These are phyloP conservation scores for Pichia paraexigua DNA, from an alignment of 805 yeast species.

Conservation along the genomic window DNA sequence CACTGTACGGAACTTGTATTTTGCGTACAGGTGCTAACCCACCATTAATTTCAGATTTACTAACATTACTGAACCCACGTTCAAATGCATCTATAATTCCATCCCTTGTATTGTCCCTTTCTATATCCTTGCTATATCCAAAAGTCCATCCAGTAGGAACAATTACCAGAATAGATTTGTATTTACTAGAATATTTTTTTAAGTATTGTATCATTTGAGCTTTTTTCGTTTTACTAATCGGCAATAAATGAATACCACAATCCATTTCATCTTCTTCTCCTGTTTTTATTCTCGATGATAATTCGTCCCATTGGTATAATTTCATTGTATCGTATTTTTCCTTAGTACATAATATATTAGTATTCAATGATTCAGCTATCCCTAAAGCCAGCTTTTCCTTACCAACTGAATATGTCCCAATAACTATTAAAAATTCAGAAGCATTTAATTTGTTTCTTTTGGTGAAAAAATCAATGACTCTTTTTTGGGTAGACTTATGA, in stretches of 20 bases:
- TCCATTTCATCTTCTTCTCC: conserved; percentile 32
- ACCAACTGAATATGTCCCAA: conserved; percentile 90
- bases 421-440: conserved; percentile 39
- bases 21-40: conserved; percentile 15
- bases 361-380: conserved; percentile 42
- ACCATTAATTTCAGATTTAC: not conserved
- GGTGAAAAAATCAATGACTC: conserved; percentile 33
- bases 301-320: conserved; percentile 38
- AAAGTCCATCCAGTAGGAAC: conserved; percentile 94
- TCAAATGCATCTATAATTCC: not conserved
- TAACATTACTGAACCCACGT: conserved; percentile 7
- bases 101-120: not conserved
- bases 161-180: conserved; percentile 60
- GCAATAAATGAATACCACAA: conserved; percentile 63
- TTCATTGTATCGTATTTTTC: conserved; percentile 40
- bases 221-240: conserved; percentile 50
- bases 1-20: conserved; percentile 64
- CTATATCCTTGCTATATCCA: conserved; percentile 11
- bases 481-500: conserved; percentile 20
- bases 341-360: conserved; percentile 48
- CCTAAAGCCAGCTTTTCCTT: conserved; percentile 78
- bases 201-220: conserved; percentile 42
- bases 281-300: conserved; percentile 32
- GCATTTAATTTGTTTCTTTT: conserved; percentile 1
- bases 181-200: conserved; percentile 37